Percentiles rank a stretch among this genome's conserved stretches.
Evolutionary conservation across 805 yeast species (phyloP).

Genomic region (Saccharomycopsis sp.): DNA sequence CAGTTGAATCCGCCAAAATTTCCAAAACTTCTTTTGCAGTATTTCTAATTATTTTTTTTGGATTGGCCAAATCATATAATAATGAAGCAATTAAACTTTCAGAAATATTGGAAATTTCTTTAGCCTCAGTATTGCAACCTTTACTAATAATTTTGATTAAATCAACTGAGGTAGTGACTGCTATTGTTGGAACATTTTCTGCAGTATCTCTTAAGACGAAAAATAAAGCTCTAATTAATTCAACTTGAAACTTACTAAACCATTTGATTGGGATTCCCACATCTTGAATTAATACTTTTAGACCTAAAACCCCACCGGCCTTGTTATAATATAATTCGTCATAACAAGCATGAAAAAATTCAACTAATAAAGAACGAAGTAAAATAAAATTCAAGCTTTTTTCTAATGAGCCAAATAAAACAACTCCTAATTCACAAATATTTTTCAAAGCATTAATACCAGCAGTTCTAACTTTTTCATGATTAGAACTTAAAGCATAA

Average conservation of each 20-base stretch:
- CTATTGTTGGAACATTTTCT: slow-evolving; percentile 72
- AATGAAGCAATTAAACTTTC: slow-evolving; percentile 65
- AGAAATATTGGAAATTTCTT: slow-evolving; percentile 47
- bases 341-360: slow-evolving; percentile 83
- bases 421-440: slow-evolving; percentile 41
- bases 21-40: slow-evolving; percentile 66
- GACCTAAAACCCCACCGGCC: slow-evolving; percentile 80
- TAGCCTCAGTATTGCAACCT: slow-evolving; percentile 53
- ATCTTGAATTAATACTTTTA: slow-evolving; percentile 61
- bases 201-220: slow-evolving; percentile 89
- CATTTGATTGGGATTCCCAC: slow-evolving; percentile 58
- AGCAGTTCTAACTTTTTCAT: slow-evolving; percentile 54
- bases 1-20: slow-evolving; percentile 64
- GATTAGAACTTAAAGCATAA: slow-evolving; percentile 71
- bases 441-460: slow-evolving; percentile 59
- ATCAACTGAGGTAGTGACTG: slow-evolving; percentile 58
- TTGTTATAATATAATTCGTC: slow-evolving; percentile 80
- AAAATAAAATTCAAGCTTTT: slow-evolving; percentile 65
- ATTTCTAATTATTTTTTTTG: slow-evolving; percentile 70
- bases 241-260: slow-evolving; percentile 70
- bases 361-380: slow-evolving; percentile 63
- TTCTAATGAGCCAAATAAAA: slow-evolving; percentile 57
- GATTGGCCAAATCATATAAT: slow-evolving; percentile 85
- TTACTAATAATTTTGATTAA: slow-evolving; percentile 53
- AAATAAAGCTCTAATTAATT: slow-evolving; percentile 73